Conservation (phyloP, 2,329 filamentous ascomycete genomes). For the Ceratocystiopsis minuta region DNA sequence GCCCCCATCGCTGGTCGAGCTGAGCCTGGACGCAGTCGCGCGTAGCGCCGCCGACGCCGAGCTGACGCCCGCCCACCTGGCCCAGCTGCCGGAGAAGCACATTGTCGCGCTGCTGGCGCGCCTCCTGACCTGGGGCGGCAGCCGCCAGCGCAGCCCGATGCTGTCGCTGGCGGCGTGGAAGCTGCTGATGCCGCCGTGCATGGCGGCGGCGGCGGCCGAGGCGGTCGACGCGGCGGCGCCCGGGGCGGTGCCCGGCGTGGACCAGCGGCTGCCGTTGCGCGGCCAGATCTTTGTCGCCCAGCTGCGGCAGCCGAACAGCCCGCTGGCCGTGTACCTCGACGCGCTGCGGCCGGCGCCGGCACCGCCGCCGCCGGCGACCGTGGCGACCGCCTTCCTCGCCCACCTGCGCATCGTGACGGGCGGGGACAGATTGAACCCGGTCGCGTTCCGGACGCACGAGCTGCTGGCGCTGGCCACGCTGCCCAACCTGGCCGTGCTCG, state of each 20-base stretch:
- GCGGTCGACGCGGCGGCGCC: no score
- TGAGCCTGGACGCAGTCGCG: no score
- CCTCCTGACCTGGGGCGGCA: no score
- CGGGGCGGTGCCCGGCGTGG: no score
- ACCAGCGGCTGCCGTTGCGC: background rate
- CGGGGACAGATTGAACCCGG: background rate
- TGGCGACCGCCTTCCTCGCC: constrained; percentile 12
- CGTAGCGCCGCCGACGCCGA: no score
- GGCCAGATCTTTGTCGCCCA: constrained; percentile 2
- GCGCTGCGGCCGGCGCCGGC: constrained; percentile 1
- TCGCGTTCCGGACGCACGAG: constrained; percentile 16
- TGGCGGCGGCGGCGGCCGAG: no score
- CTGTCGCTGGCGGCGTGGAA: constrained; percentile 4
- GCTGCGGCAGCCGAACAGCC: background rate
- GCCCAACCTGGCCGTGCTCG: constrained; percentile 28
- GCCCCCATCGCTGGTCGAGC: no score
- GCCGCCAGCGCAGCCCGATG: no score
- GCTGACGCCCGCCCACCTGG: no score
- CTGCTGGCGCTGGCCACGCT: constrained; percentile 23
- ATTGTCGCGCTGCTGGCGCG: no score
- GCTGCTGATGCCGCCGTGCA: background rate
- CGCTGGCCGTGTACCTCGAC: constrained; percentile 1
- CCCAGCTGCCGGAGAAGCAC: no score
- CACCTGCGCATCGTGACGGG: constrained; percentile 11
- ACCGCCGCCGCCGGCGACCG: no score